Evolutionary conservation across 2,329 filamentous ascomycete genomes (phyloP), one percentile per base, ranked within the genome.

Genomic region (Cordyceps cateniannulata): DNA sequence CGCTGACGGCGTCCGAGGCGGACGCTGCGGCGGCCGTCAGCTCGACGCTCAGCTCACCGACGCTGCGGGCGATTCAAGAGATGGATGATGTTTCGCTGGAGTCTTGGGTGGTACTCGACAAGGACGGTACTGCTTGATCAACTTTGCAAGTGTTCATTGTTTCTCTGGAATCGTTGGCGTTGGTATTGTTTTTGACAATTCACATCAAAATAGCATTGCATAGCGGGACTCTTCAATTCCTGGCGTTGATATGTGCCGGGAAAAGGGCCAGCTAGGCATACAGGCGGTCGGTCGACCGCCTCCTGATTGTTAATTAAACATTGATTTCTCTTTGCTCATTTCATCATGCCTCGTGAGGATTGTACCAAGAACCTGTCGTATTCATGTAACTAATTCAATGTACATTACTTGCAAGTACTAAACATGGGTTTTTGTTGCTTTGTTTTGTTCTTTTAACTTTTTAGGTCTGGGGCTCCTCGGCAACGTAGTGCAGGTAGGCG

Each of bases 401-500:
- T 60, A 56, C 50, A 65, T 61, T 59, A 20, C 49, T 51, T 49
- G 57, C 29, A 22, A 47, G 27, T 38, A 18, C 20, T 35, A 22
- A 42, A 48, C 38, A 44, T 59, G 25, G 12, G 45, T 49, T 48
- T 38, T 57, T 58, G 47, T 27, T 53, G 24, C 22, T 56, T 51
- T 50, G 47, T 59, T 58, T 44, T 22, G 40, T 49, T 49, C 27
- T 56, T 38, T 52, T 40, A 47, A 50, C 42, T 20, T 47, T 27
- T 71, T 69, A 78, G 40, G 57, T 60, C 64, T 73, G 86, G 44
- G 90, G 86, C 82, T 99, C 95, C 72, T 93, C 91, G 2, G 93
- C 92, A 66, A 96, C 92, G 69, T 97, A 97, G 78, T 98, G 93
- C 71, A 99, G 78, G 74, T 99, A 99, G 3, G 93, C 90, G 52